phyloP scores from a whole-genome alignment of 768 basidiomycete genomes.

The Tylopilus sp. region DNA sequence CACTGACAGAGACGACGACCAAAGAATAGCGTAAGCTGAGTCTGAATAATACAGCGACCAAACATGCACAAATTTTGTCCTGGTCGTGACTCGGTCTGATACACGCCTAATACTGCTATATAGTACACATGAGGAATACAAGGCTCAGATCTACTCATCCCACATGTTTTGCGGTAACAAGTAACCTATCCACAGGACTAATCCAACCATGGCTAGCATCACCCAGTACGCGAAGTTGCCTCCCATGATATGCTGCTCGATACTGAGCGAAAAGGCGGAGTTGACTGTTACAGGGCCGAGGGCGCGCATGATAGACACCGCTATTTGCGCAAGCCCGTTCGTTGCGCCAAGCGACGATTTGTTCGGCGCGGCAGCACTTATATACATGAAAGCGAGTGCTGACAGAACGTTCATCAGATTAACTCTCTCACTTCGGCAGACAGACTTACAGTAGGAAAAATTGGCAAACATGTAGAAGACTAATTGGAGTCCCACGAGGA shows the following conservation, averaged over 20 bases:
- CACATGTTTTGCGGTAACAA: conserved; percentile 31
- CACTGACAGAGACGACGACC: neutral
- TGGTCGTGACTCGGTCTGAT: too few relatives aligned
- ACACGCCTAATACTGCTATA: too few relatives aligned
- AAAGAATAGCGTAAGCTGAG: conserved; percentile 19
- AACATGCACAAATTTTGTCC: conserved; percentile 28
- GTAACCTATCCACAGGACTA: conserved; percentile 29
- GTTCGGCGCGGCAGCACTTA: conserved; percentile 64
- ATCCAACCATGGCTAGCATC: conserved; percentile 28
- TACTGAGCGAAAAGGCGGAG: conserved; percentile 38
- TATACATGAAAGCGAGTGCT: conserved; percentile 70
- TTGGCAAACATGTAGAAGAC: conserved; percentile 41
- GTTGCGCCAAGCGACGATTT: conserved; percentile 64
- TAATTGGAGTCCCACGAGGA: conserved; percentile 47
- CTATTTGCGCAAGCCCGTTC: conserved; percentile 46
- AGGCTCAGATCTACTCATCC: conserved; percentile 15
- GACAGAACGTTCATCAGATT: neutral
- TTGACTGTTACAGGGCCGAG: conserved; percentile 33
- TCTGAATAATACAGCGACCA: conserved; percentile 29
- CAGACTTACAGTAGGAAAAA: conserved; percentile 52
- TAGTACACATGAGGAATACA: too few relatives aligned
- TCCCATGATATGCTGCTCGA: conserved; percentile 34
- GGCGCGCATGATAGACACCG: conserved; percentile 30
- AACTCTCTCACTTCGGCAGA: neutral
- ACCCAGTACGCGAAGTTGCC: conserved; percentile 51